Conservation (phyloP, 768 basidiomycete genomes). For the Psilocybe tampanensis region DNA sequence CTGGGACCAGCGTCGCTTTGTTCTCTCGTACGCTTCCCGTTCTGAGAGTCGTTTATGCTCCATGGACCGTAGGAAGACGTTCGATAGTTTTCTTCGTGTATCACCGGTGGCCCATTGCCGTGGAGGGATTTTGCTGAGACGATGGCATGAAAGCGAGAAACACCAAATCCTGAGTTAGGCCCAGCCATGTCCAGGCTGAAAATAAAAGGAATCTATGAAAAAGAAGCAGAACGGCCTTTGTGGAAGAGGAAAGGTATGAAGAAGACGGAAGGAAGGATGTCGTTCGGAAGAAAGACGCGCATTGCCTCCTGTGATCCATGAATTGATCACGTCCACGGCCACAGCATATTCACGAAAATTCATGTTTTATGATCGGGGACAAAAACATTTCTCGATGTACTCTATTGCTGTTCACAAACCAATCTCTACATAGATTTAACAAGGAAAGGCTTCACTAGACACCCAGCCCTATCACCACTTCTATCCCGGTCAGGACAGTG, state of each 20-base stretch:
- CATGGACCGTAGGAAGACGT: constrained; percentile 19
- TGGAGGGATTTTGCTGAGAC: constrained; percentile 30
- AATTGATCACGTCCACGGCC: background rate
- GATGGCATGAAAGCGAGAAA: constrained; percentile 37
- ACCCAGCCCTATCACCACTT: background rate
- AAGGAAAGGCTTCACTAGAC: background rate
- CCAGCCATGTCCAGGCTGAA: background rate
- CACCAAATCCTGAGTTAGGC: background rate
- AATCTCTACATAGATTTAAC: background rate
- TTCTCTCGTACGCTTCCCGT: constrained; percentile 22
- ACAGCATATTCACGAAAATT: background rate
- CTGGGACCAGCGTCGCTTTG: constrained; percentile 19
- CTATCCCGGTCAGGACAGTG: no score
- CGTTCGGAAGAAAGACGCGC: constrained; percentile 2
- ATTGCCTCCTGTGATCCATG: background rate
- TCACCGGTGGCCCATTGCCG: constrained; percentile 25
- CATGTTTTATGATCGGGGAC: background rate
- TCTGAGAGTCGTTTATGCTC: constrained; percentile 14
- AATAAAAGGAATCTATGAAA: background rate
- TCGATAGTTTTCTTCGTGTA: constrained; percentile 14
- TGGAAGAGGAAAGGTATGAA: background rate
- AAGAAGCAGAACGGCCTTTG: background rate
- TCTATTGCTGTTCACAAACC: background rate
- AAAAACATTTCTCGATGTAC: background rate
- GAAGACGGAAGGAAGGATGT: no score